Evolutionary conservation across 1,284 basidiomycete species (phyloP), one percentile per base, ranked within the genome.

Genomic region (Heimioporus punctisporus): DNA sequence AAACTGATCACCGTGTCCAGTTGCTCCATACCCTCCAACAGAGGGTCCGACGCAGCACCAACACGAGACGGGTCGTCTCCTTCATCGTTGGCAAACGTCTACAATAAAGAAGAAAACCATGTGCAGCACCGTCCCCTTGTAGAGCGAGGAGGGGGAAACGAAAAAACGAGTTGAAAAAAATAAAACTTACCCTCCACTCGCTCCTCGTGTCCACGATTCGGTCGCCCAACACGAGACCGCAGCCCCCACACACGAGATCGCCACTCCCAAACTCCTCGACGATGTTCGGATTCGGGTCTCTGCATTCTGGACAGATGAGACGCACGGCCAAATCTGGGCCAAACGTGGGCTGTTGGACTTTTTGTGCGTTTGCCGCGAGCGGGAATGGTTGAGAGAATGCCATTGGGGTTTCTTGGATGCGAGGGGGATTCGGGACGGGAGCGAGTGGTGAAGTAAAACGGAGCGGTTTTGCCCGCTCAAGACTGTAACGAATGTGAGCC

Each of bases 61-160:
- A 99, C 97, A 92, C 97, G 97, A 64, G 97, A 99, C 55, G 97
- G 97, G 72, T 99, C 97, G 72, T 99, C 97, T 57, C 97, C 96
- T 77, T 98, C 97, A 72, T 99, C 95, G 65, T 95, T 97, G 62
- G 97, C 97, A 74, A 99, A 99, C 55, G 97, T 99, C 89, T 98
- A 82, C 50, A 57, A 51, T 54, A 47, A 57, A 56, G 52, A 17
- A 45, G 55, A 58, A 56, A 48, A 48, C 64, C 61, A 59, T 54
- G 58, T 61, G 62, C 65, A 66, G 56, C 59, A 62, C 56, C 30
- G 14, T 14, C n/a, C n/a, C n/a, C n/a, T n/a, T 9, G 30, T 14
- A 31, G 30, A 54, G 59, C 42, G 65, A 61, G 17, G 17, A 62
- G 60, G 61, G 56, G 51, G 39, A 45, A 55, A 39, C 44, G 39